A percentile compares a stretch with the other conserved stretches of the same genome.
Evolutionary conservation across 345 rosid species (phyloP).

Genomic region (Bruguiera sexangula): DNA sequence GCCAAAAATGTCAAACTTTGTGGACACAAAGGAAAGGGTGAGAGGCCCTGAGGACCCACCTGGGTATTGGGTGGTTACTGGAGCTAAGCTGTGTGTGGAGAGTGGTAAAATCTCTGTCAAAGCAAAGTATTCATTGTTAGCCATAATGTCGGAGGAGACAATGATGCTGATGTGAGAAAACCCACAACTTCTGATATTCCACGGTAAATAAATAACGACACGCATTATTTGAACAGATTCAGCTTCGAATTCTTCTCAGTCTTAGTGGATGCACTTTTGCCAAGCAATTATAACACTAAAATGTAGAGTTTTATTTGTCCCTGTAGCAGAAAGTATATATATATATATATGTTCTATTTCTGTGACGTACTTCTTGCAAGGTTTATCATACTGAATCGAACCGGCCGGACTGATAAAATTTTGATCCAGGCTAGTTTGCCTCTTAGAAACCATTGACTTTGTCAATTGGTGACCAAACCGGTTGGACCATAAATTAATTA

Average conservation of each 20-base stretch:
- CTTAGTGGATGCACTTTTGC: no score
- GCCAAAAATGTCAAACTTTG: slow-evolving; percentile 69
- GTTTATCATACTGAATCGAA: no score
- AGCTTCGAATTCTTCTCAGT: neutral
- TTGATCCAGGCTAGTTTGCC: no score
- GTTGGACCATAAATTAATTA: no score
- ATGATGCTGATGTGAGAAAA: slow-evolving; percentile 46
- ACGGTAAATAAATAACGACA: slow-evolving; percentile 29
- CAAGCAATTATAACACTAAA: no score
- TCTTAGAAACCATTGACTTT: no score
- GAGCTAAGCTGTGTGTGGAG: slow-evolving; percentile 79
- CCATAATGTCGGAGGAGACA: slow-evolving; percentile 73
- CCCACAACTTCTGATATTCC: slow-evolving; percentile 3
- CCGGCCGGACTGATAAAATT: no score
- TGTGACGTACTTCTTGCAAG: no score
- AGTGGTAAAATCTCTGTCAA: slow-evolving; percentile 75
- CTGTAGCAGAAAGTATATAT: no score
- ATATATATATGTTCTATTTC: no score
- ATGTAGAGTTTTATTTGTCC: no score
- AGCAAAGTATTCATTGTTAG: slow-evolving; percentile 75
- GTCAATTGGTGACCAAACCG: no score
- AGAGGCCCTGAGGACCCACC: slow-evolving; percentile 88
- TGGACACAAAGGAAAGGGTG: slow-evolving; percentile 81
- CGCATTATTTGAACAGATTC: slow-evolving; percentile 10
- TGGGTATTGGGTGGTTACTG: slow-evolving; percentile 96